Evolutionary conservation across 345 rosid genomes (phyloP).

Genomic region (Aurinia saxatilis): DNA sequence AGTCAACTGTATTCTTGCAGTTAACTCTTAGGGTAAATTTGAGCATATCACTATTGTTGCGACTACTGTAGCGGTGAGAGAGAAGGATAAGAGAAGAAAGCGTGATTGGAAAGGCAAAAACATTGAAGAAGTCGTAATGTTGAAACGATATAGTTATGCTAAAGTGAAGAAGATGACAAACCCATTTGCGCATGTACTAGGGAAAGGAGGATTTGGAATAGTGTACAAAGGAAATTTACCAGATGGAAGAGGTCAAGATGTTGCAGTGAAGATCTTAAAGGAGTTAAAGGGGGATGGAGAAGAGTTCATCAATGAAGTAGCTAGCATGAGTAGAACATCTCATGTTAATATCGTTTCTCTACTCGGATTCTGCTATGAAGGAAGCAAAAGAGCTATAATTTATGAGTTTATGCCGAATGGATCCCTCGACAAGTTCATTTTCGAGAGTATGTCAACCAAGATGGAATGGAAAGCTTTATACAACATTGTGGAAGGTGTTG

Average conservation of each 20-base stretch:
- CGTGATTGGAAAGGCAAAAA: neutral
- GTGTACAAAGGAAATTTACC: neutral
- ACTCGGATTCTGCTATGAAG: too few species aligned
- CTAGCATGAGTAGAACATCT: too few species aligned
- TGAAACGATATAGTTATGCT: too few species aligned
- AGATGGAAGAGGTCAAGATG: neutral
- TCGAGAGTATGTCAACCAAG: neutral
- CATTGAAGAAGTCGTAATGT: neutral
- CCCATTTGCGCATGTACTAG: conserved; percentile 6
- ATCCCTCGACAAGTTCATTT: too few species aligned
- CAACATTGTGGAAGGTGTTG: conserved; percentile 26
- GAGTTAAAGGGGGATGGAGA: conserved; percentile 17
- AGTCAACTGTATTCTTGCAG: too few species aligned
- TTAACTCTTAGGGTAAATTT: too few species aligned
- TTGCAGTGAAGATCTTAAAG: conserved; percentile 21
- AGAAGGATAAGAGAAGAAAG: neutral
- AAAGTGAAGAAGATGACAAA: conserved; percentile 17
- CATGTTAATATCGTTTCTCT: too few species aligned
- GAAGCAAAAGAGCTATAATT: too few species aligned
- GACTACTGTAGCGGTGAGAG: neutral
- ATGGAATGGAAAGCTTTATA: conserved; percentile 16
- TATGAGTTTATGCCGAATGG: too few species aligned
- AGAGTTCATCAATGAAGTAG: conserved; percentile 17
- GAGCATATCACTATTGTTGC: neutral
- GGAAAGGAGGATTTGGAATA: conserved; percentile 14